Base-by-base conservation (phyloP, 2,329 filamentous ascomycete species). In the Botryotinia globosa region DNA sequence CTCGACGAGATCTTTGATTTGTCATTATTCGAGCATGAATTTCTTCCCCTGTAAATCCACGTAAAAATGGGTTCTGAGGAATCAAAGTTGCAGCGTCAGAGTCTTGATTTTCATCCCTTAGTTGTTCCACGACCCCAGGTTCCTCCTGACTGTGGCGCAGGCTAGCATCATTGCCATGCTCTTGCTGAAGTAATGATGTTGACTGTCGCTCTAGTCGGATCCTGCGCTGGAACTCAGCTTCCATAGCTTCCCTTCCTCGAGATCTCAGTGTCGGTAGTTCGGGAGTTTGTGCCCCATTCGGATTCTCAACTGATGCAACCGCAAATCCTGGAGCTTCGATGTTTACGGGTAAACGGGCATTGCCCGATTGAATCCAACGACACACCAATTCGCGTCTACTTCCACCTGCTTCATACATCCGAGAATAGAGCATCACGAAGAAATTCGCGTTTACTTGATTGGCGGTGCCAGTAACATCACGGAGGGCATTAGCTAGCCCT, bases 241-340 rank as follows among this genome's bases (percentile, higher is more conserved):
- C 37, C 7, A 22, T 8, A 39, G 22, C 37, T n/a, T 61, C 34
- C 34, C 3, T 8, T 29, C n/a, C 14, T 56, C 51, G 51, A 56
- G 3, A 4, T 29, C 0, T 0, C 6, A 4, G 4, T 14, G 4
- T 4, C 14, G 7, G 6, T 54, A 4, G 51, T 54, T 5, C n/a
- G 48, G 12, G 0, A 25, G 12, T n/a, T 54, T 54, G 25, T 56
- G n/a, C 51, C n/a, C 14, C 51, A 56, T 18, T 32, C 7, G 5
- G 3, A 18, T 9, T 29, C 3, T 29, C n/a, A 18, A 4, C 14
- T 29, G 7, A 56, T 29, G 14, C 7, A 56, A 8, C 16, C 14
- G 51, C n/a, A 29, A 18, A 7, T 56, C 51, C 3, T 56, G n/a
- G 8, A 56, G 9, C n/a, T 0, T 29, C 7, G 18, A 29, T 1